Percentiles rank a stretch among this genome's conserved stretches.
Conservation (phyloP, 306 rosid genomes). For the Comarum palustre region DNA sequence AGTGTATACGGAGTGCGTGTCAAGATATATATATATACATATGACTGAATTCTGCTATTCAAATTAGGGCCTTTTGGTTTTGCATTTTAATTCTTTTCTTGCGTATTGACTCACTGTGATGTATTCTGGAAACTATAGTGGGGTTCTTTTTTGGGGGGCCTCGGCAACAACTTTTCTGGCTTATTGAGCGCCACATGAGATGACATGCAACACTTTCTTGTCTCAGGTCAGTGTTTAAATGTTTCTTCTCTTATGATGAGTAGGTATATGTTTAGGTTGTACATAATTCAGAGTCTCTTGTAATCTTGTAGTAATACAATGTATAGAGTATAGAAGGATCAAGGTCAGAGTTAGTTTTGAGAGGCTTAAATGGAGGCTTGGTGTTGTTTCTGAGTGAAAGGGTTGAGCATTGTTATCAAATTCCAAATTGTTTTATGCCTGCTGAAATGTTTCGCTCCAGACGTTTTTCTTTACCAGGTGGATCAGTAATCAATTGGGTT, state of each 20-base stretch:
- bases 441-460: background rate
- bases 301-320: background rate
- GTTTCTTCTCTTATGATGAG: background rate
- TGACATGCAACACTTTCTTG: constrained; percentile 40
- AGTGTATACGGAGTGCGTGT: background rate
- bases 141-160: constrained; percentile 65
- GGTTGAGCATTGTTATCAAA: background rate
- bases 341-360: background rate
- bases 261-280: background rate
- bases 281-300: background rate
- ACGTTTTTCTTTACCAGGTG: constrained; percentile 6
- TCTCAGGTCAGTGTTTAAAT: constrained; percentile 53
- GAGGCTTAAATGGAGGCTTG: background rate
- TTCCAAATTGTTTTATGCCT: background rate
- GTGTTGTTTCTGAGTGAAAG: background rate
- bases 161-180: constrained; percentile 45
- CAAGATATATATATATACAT: background rate
- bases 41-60: background rate
- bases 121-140: constrained; percentile 28
- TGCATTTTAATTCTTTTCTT: background rate
- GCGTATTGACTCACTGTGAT: constrained; percentile 1
- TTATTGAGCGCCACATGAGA: constrained; percentile 43
- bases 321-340: background rate
- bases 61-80: background rate
- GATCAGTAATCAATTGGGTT: background rate